Evolutionary conservation across 2,329 filamentous ascomycete genomes (phyloP), one percentile per base, ranked within the genome.

Genomic region (Paecilomyces sp.): DNA sequence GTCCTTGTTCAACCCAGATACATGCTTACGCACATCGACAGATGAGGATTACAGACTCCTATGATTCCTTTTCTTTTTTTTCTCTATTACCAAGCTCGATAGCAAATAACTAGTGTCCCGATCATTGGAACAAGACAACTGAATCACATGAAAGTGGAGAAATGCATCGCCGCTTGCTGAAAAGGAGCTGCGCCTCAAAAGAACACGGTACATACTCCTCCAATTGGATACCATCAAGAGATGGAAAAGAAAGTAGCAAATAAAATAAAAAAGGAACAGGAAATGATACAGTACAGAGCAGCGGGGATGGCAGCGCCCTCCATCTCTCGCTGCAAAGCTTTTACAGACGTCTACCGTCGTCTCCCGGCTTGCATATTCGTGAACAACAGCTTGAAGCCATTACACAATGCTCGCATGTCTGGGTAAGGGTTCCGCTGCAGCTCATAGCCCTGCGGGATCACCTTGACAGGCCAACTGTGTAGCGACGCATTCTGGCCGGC

Each of bases 371-470:
- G 77, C 82, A 88, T 81, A 74, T 87, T 89, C 61, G 81, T 81
- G 72, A 92, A 92, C 58, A 92, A 81, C 70, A 93, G 76, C 82
- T 97, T 97, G 82, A 97, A 97, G 5, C 93, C 94, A 77, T 99
- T 99, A 81, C 93, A 96, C 63, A 99, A 80, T 55, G 92, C 91
- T 66, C 89, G 85, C 90, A 97, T 96, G 69, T 97, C 92, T 0
- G 94, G 93, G 72, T 99, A 99, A 57, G 88, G 85, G 66, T 90
- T 89, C 66, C 89, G 90, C 77, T 92, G 87, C 68, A 99, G 83
- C 79, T 97, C 92, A 71, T 93, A 99, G 4, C 91, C 94, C 68
- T 95, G 90, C 2, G 94, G 94, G 18, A 97, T 89, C 41, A 97
- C 88, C 67, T 94, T 92, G 64, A 99, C 91, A 4, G 87, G 85